phyloP scores from a whole-genome alignment of 495 filamentous ascomycete species.

The Neurospora sp. region DNA sequence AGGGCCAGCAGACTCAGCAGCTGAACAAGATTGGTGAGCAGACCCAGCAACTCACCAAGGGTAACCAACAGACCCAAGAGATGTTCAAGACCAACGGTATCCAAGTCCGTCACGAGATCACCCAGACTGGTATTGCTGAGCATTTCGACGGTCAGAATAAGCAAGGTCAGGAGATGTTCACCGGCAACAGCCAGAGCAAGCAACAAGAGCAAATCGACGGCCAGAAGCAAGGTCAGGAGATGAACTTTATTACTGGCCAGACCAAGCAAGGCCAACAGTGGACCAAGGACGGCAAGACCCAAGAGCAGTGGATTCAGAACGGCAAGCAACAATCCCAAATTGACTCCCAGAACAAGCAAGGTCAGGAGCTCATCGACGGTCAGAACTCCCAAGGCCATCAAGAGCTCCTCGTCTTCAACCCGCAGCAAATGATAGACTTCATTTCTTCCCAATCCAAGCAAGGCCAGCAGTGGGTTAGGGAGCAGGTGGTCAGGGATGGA shows the following conservation, averaged over 20 bases:
- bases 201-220: not conserved
- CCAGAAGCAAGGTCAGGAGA: not conserved
- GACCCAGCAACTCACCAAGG: not conserved
- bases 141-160: not conserved
- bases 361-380: not conserved
- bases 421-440: not conserved
- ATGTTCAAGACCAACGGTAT: not conserved
- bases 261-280: not conserved
- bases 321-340: not conserved
- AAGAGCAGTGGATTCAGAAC: not conserved
- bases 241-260: not conserved
- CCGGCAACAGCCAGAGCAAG: not conserved
- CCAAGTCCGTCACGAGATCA: not conserved
- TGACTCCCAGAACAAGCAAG: not conserved
- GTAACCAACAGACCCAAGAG: not conserved
- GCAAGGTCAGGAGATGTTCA: not conserved
- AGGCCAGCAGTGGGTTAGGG: not conserved
- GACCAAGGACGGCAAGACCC: not conserved
- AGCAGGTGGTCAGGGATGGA: not conserved
- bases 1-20: not conserved
- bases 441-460: not conserved
- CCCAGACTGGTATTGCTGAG: not conserved
- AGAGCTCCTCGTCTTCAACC: not conserved
- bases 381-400: not conserved
- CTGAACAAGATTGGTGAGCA: not conserved